Base-by-base conservation (phyloP, 78 protist species). In the Dictyostelium brefeldianum region DNA sequence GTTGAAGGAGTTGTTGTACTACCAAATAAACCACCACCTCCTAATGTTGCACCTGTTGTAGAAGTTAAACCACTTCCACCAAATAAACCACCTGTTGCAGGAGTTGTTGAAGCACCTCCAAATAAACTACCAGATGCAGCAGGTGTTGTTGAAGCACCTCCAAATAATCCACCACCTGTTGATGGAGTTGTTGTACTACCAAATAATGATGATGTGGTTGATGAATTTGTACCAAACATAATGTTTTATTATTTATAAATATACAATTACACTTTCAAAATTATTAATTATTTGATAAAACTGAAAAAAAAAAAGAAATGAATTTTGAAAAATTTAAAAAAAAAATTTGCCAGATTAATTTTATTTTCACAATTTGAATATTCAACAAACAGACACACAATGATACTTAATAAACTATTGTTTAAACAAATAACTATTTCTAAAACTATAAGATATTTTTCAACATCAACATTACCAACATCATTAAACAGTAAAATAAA, bases 101-200 rank as follows among this genome's bases (percentile, higher is more conserved):
- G 25, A 18, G 78, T 14, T 10, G 80, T 11, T 73, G 80, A 9
- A 48, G 62, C 1, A 46, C 51, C 36, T 0, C 82, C 82, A 78
- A 78, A 78, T 53, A 78, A 53, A 29, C 82, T 67, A 17, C 56
- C 62, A n/a, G 69, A 67, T n/a, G n/a, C 41, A 20, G 59, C 12
- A 6, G 80, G 53, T 59, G 64, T 18, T 6, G 80, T 22, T 57
- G 75, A 5, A n/a, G 73, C 17, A 78, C 73, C 83, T 7, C 83
- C 70, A 78, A 77, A 77, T 50, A 77, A 22, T 46, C 80, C 84
- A 77, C 85, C 85, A 62, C 87, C 87, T 27, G 81, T 17, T 11
- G 75, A n/a, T 0, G 87, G 27, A 51, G 81, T 48, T 46, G 78
- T 11, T 62, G 87, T 22, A 54, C 83, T 80, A 41, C 91, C 91